Conservation (phyloP, 495 filamentous ascomycete species). For the Lepraria neglecta region DNA sequence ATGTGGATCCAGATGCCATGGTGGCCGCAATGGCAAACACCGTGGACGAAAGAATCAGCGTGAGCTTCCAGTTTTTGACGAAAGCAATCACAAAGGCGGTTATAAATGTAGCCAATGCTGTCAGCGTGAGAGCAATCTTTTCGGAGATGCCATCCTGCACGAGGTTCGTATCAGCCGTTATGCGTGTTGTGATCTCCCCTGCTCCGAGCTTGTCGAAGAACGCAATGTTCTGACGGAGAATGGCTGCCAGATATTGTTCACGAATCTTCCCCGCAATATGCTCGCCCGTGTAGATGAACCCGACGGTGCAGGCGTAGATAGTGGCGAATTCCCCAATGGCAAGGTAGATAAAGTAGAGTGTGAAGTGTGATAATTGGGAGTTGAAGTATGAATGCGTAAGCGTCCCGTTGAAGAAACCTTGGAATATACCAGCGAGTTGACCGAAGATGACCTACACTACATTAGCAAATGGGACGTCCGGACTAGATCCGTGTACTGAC, state of each 20-base stretch:
- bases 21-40: conserved; percentile 29
- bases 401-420: conserved; percentile 49
- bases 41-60: conserved; percentile 33
- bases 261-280: conserved; percentile 44
- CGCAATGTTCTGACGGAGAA: conserved; percentile 40
- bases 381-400: conserved; percentile 52
- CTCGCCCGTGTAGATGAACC: conserved; percentile 92
- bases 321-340: conserved; percentile 78
- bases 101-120: conserved; percentile 32
- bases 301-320: conserved; percentile 74
- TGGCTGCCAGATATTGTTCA: conserved; percentile 31
- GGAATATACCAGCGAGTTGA: conserved; percentile 65
- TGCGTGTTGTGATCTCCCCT: conserved; percentile 37
- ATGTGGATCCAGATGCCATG: conserved; percentile 42
- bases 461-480: conserved; percentile 9
- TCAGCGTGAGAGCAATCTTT: conserved; percentile 33
- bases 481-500: conserved; percentile 36
- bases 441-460: conserved; percentile 58
- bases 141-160: conserved; percentile 43
- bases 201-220: conserved; percentile 38
- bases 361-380: conserved; percentile 53
- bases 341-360: conserved; percentile 87
- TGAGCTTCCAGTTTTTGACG: conserved; percentile 35
- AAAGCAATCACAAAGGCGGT: conserved; percentile 38
- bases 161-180: conserved; percentile 37